These are phyloP conservation scores for Gossypium arboreum DNA, from an alignment of 345 rosid genomes.

Conservation along the genomic window DNA sequence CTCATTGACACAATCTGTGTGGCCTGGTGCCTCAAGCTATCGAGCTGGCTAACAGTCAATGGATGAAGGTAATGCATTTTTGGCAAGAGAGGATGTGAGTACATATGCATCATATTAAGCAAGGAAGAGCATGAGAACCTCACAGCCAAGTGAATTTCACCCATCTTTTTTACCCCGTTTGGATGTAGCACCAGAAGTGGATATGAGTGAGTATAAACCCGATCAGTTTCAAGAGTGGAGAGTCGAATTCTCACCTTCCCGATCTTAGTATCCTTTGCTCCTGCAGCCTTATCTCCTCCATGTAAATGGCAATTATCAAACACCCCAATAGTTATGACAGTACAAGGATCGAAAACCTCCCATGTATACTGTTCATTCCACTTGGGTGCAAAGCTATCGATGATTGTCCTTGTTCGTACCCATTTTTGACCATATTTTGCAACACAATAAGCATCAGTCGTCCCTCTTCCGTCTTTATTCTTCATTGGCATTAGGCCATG, in stretches of 20 bases:
- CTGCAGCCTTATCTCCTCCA: conserved; percentile 59
- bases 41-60: conserved; percentile 80
- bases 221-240: conserved; percentile 86
- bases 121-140: conserved; percentile 82
- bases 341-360: conserved; percentile 93
- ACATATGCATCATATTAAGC: conserved; percentile 93
- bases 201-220: conserved; percentile 83
- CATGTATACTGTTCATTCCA: conserved; percentile 99
- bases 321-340: conserved; percentile 85
- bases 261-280: conserved; percentile 56
- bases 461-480: conserved; percentile 77
- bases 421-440: conserved; percentile 93
- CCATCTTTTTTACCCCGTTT: conserved; percentile 87
- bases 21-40: conserved; percentile 85
- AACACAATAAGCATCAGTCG: conserved; percentile 92
- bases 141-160: conserved; percentile 90
- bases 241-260: conserved; percentile 91
- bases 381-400: conserved; percentile 80
- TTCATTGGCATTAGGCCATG: conserved; percentile 86
- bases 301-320: conserved; percentile 84
- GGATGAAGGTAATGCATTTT: conserved; percentile 94
- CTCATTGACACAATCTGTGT: conserved; percentile 80
- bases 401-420: conserved; percentile 85
- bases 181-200: conserved; percentile 77
- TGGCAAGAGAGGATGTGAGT: conserved; percentile 71